Conservation (phyloP, 208 protist genomes). For the Crithidia expoeki region DNA sequence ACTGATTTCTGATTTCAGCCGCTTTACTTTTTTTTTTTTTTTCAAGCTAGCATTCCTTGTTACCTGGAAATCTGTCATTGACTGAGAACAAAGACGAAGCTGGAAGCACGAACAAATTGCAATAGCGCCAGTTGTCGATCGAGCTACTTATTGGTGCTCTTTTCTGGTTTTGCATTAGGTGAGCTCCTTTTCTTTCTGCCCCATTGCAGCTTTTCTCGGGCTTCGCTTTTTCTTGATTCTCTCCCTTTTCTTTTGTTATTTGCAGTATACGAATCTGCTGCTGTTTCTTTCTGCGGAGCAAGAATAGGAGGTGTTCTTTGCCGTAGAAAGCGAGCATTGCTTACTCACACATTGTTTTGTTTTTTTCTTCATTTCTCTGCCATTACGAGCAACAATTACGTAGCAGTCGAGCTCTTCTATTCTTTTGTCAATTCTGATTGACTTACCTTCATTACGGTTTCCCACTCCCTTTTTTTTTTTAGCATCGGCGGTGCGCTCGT, state of each 20-base stretch:
- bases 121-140: constrained; percentile 6
- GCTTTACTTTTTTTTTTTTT: constrained; percentile 3
- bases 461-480: neutral
- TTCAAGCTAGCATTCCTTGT: constrained; percentile 1
- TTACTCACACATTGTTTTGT: neutral
- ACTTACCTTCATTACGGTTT: neutral
- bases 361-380: constrained; percentile 11
- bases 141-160: neutral
- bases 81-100: constrained; percentile 13
- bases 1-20: constrained; percentile 1
- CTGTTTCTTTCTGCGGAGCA: neutral
- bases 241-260: neutral
- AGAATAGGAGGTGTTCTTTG: constrained; percentile 13
- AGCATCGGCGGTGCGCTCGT: neutral
- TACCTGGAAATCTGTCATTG: constrained; percentile 13
- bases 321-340: neutral
- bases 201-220: constrained; percentile 5
- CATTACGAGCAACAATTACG: neutral
- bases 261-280: neutral
- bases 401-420: constrained; percentile 5
- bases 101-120: constrained; percentile 4
- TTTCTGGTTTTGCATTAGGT: constrained; percentile 5
- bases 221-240: constrained; percentile 4
- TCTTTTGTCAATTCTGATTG: constrained; percentile 15
- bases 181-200: constrained; percentile 1